Evolutionary conservation across 2,329 filamentous ascomycete genomes (phyloP).

Genomic region (Cladophialophora chaetospira): DNA sequence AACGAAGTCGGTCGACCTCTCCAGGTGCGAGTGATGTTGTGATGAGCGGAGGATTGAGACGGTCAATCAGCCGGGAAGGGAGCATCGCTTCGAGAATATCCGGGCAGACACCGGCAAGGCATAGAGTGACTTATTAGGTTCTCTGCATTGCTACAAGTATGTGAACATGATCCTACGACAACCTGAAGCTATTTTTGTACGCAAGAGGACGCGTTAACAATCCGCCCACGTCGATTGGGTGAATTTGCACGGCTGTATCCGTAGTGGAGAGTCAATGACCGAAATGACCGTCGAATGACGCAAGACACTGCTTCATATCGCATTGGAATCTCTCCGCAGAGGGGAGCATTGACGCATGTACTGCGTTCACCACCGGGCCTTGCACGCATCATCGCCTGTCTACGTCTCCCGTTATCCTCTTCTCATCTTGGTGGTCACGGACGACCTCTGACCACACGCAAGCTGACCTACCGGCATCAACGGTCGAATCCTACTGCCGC

Average conservation of each 20-base stretch:
- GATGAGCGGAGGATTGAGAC: constrained; percentile 29
- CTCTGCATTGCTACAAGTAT: neutral
- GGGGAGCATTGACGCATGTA: neutral
- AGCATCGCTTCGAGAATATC: constrained; percentile 26
- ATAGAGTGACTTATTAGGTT: constrained; percentile 20
- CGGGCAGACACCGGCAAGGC: constrained; percentile 16
- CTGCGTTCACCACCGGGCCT: neutral
- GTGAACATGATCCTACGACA: neutral
- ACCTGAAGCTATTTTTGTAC: neutral
- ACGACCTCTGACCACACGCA: neutral
- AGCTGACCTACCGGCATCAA: neutral
- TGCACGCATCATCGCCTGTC: neutral
- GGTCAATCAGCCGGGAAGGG: constrained; percentile 24
- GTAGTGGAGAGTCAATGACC: neutral
- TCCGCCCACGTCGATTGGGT: neutral
- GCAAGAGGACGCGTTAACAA: neutral
- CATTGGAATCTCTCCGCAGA: constrained; percentile 3
- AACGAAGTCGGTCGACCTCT: constrained; percentile 37
- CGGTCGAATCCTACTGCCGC: neutral
- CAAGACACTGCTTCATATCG: neutral
- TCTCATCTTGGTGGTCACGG: neutral
- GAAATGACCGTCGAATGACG: constrained; percentile 2
- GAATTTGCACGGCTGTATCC: constrained; percentile 1
- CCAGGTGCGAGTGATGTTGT: constrained; percentile 10
- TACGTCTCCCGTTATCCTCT: neutral